A percentile compares a stretch with the other conserved stretches of the same genome.
Evolutionary conservation across 2,329 filamentous ascomycete genomes (phyloP).

Genomic region (Rosellinia necatrix): DNA sequence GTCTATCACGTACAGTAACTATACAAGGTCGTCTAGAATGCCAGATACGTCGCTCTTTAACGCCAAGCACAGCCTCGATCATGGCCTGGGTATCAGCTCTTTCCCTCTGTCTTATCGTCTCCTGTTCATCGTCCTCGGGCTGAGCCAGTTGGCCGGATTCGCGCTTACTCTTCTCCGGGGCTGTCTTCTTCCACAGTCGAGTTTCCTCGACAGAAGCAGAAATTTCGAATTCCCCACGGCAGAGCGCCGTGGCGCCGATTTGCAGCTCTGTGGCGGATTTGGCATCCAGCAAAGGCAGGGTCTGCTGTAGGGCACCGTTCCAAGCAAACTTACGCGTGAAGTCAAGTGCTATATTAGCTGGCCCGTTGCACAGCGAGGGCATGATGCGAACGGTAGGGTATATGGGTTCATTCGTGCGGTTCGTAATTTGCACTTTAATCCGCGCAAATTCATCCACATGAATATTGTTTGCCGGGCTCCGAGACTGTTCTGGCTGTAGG

Average conservation of each 20-base stretch:
- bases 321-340: conserved; percentile 81
- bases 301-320: conserved; percentile 82
- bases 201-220: conserved; percentile 82
- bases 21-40: conserved; percentile 63
- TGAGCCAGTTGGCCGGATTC: neutral
- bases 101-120: conserved; percentile 32
- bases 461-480: conserved; percentile 35
- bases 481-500: conserved; percentile 6
- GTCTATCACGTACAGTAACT: conserved; percentile 56
- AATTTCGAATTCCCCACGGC: conserved; percentile 81
- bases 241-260: conserved; percentile 75
- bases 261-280: conserved; percentile 63
- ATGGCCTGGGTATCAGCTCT: conserved; percentile 60
- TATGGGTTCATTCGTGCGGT: conserved; percentile 71
- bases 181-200: conserved; percentile 51
- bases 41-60: conserved; percentile 67
- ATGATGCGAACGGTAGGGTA: conserved; percentile 75
- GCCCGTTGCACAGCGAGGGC: conserved; percentile 75
- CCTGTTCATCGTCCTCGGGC: neutral
- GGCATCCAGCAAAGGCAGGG: conserved; percentile 65
- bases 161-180: neutral
- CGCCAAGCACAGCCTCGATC: conserved; percentile 62
- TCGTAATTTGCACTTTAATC: conserved; percentile 72
- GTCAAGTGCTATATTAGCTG: conserved; percentile 75
- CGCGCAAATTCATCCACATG: conserved; percentile 68